Percentiles rank a stretch among this genome's conserved stretches.
phyloP scores from a whole-genome alignment of 768 basidiomycete species.

The Clavaria fumosa region DNA sequence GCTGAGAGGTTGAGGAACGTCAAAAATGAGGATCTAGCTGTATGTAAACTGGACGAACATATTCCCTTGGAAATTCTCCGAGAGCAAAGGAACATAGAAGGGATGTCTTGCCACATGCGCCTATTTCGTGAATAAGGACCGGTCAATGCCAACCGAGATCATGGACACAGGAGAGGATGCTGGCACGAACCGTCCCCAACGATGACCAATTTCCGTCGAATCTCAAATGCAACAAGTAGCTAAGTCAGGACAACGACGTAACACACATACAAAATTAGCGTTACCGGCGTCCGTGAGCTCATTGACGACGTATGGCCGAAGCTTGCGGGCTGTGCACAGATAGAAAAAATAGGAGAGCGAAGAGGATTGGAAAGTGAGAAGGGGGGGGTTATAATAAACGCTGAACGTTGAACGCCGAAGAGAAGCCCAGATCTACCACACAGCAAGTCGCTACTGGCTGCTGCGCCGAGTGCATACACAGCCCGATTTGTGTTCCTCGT shows the following conservation, averaged over 20 bases:
- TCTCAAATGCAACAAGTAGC: constrained; percentile 27
- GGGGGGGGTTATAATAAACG: too few relatives aligned
- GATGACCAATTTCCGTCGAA: constrained; percentile 89
- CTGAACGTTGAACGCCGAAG: too few relatives aligned
- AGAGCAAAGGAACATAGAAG: constrained; percentile 82
- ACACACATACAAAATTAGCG: neutral
- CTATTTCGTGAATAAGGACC: constrained; percentile 20
- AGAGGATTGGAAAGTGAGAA: too few relatives aligned
- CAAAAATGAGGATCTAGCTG: constrained; percentile 6
- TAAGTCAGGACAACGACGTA: neutral
- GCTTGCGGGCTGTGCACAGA: too few relatives aligned
- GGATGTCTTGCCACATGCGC: constrained; percentile 95
- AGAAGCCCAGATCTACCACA: too few relatives aligned
- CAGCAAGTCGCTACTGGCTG: too few relatives aligned
- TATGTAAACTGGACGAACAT: too few relatives aligned
- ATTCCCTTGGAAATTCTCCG: constrained; percentile 93
- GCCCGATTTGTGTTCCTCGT: too few relatives aligned
- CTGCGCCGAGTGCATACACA: too few relatives aligned
- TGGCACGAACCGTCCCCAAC: constrained; percentile 78
- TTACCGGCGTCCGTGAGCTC: neutral
- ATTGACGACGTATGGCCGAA: too few relatives aligned
- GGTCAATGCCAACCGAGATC: constrained; percentile 12
- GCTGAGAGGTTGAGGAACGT: constrained; percentile 21
- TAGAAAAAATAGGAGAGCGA: too few relatives aligned
- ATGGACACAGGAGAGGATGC: constrained; percentile 8